phyloP scores from a whole-genome alignment of 2,329 filamentous ascomycete species.

The Camptophora hylomeconis region DNA sequence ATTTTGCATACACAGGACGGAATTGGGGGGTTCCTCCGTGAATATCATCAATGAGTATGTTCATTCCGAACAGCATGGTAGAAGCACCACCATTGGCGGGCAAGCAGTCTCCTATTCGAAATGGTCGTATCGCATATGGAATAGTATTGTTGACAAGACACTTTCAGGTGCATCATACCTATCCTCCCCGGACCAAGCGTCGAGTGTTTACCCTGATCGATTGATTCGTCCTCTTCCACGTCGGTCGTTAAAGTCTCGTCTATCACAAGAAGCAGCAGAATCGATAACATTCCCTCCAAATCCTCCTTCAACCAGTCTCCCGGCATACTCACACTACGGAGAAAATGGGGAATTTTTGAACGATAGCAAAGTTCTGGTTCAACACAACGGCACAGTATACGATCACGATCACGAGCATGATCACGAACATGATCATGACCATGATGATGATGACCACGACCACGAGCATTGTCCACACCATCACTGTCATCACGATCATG shows the following conservation, averaged over 20 bases:
- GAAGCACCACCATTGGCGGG: too few species aligned
- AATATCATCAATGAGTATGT: too few species aligned
- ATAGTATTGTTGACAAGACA: conserved; percentile 7
- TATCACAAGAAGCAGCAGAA: conserved; percentile 73
- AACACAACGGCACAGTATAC: conserved; percentile 20
- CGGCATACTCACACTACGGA: conserved; percentile 61
- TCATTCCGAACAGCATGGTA: too few species aligned
- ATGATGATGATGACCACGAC: conserved; percentile 7
- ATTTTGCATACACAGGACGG: too few species aligned
- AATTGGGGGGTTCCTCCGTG: too few species aligned
- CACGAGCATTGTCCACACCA: conserved; percentile 6
- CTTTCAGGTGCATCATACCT: conserved; percentile 35
- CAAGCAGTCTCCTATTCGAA: too few species aligned
- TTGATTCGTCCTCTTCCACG: conserved; percentile 87
- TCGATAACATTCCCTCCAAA: conserved; percentile 71
- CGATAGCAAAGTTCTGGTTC: conserved; percentile 12
- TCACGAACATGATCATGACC: conserved; percentile 8
- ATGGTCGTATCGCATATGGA: background rate
- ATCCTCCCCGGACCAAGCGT: conserved; percentile 54
- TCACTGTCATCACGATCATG: conserved; percentile 31
- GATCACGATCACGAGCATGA: conserved; percentile 26
- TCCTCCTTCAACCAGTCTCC: conserved; percentile 54
- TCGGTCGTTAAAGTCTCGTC: conserved; percentile 70
- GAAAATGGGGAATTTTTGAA: conserved; percentile 38
- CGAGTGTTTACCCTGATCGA: conserved; percentile 72